A percentile compares a stretch with the other conserved stretches of the same genome.
These are phyloP conservation scores for Mycoemilia scoparia DNA, from an alignment of 192 early-diverging fungal species.

Conservation along the genomic window DNA sequence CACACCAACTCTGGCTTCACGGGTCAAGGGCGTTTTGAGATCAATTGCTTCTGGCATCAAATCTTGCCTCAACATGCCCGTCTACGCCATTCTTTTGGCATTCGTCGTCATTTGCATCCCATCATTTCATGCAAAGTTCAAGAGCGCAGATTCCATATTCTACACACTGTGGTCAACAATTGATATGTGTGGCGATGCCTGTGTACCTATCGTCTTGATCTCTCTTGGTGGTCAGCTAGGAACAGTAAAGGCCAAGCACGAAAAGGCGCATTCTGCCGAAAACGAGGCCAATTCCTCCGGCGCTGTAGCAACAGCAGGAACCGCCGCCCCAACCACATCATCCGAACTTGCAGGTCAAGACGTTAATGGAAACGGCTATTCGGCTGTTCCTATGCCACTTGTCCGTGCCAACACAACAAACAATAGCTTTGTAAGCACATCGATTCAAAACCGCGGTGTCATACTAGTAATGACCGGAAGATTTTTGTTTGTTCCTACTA, in stretches of 20 bases:
- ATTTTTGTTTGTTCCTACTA: slow-evolving; percentile 25
- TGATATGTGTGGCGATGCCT: slow-evolving; percentile 53
- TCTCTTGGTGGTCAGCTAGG: slow-evolving; percentile 56
- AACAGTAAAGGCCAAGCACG: slow-evolving; percentile 8
- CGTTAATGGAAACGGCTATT: background rate
- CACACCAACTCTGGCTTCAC: background rate
- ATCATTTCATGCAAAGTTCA: slow-evolving; percentile 39
- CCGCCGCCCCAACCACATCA: background rate
- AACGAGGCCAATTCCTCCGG: background rate
- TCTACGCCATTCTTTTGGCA: slow-evolving; percentile 49
- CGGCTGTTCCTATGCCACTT: no score
- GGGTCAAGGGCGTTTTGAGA: background rate
- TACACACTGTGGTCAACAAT: slow-evolving; percentile 44
- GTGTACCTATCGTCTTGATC: slow-evolving; percentile 56
- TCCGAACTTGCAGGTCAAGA: background rate
- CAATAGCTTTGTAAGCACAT: slow-evolving; percentile 1
- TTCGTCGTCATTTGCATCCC: slow-evolving; percentile 45
- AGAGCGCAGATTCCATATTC: slow-evolving; percentile 34
- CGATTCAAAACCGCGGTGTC: slow-evolving; percentile 11
- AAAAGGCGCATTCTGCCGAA: no score
- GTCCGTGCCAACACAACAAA: no score
- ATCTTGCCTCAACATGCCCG: slow-evolving; percentile 42
- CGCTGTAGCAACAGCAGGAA: background rate
- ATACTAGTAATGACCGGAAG: slow-evolving; percentile 18
- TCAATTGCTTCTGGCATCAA: slow-evolving; percentile 4